Conservation (phyloP, 2,329 filamentous ascomycete genomes). For the Remersonia thermophila region DNA sequence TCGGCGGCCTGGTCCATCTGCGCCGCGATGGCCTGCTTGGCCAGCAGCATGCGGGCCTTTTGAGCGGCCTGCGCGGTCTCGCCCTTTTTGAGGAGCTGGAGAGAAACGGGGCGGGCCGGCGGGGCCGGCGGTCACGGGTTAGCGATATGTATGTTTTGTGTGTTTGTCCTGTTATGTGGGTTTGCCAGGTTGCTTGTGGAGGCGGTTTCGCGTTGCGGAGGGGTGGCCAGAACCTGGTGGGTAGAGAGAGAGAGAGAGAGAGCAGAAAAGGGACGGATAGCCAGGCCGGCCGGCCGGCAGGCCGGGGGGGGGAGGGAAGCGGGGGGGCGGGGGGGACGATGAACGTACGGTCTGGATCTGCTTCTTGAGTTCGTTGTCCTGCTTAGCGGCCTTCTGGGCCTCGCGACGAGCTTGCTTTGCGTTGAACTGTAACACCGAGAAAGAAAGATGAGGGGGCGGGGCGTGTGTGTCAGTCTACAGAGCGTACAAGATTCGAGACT, state of each 20-base stretch:
- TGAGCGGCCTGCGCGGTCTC: constrained; percentile 52
- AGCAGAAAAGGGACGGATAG: not conserved
- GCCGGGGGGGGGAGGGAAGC: too few relatives aligned
- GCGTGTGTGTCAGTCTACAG: too few relatives aligned
- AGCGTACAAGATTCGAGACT: too few relatives aligned
- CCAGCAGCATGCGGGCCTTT: constrained; percentile 50
- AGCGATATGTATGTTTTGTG: not conserved
- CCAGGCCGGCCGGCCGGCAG: too few relatives aligned
- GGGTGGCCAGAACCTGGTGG: too few relatives aligned
- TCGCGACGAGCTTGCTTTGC: constrained; percentile 50
- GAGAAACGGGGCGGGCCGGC: not conserved
- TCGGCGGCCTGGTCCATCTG: constrained; percentile 55
- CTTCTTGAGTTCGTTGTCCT: constrained; percentile 48
- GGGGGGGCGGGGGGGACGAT: too few relatives aligned
- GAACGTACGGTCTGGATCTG: constrained; percentile 47
- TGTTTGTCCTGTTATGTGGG: too few relatives aligned
- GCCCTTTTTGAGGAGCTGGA: constrained; percentile 46
- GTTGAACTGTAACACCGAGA: constrained; percentile 33
- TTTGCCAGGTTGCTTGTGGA: too few relatives aligned
- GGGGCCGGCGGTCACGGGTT: too few relatives aligned
- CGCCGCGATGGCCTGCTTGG: constrained; percentile 48
- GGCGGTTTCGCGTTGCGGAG: not conserved
- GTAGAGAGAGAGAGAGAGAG: not conserved
- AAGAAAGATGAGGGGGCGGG: too few relatives aligned
- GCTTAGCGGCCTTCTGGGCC: constrained; percentile 47